These are phyloP conservation scores for Pichia gijzeniarum DNA, from an alignment of 805 yeast genomes.

Conservation along the genomic window DNA sequence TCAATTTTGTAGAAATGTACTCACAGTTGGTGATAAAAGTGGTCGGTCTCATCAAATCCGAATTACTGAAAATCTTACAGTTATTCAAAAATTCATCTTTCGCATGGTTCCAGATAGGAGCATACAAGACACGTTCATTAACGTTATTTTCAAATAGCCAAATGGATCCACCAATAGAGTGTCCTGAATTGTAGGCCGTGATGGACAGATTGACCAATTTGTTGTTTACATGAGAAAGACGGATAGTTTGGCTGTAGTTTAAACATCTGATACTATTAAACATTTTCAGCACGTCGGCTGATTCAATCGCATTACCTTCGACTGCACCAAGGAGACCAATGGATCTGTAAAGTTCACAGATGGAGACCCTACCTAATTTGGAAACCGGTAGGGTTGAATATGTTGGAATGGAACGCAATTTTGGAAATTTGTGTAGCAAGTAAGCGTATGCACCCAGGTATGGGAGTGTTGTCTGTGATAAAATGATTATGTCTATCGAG, in stretches of 20 bases:
- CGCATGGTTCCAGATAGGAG: conserved; percentile 94
- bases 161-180: conserved; percentile 86
- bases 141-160: conserved; percentile 67
- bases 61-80: conserved; percentile 45
- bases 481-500: conserved; percentile 56
- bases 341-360: conserved; percentile 75
- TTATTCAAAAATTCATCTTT: conserved; percentile 78
- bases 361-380: conserved; percentile 77
- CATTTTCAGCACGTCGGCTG: conserved; percentile 69
- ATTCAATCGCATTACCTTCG: conserved; percentile 49
- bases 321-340: conserved; percentile 72
- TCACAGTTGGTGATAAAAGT: conserved; percentile 72
- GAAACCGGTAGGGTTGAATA: conserved; percentile 88
- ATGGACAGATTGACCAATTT: conserved; percentile 59
- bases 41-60: conserved; percentile 68
- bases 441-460: conserved; percentile 76
- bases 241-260: conserved; percentile 73
- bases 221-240: conserved; percentile 29
- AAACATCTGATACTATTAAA: conserved; percentile 66
- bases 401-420: conserved; percentile 59
- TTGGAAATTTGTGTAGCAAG: conserved; percentile 52
- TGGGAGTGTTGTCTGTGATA: conserved; percentile 83
- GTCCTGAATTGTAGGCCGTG: conserved; percentile 88
- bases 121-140: conserved; percentile 77
- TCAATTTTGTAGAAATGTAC: conserved; percentile 49